phyloP scores from a whole-genome alignment of 768 basidiomycete species.

The Tricholoma flavovirens region DNA sequence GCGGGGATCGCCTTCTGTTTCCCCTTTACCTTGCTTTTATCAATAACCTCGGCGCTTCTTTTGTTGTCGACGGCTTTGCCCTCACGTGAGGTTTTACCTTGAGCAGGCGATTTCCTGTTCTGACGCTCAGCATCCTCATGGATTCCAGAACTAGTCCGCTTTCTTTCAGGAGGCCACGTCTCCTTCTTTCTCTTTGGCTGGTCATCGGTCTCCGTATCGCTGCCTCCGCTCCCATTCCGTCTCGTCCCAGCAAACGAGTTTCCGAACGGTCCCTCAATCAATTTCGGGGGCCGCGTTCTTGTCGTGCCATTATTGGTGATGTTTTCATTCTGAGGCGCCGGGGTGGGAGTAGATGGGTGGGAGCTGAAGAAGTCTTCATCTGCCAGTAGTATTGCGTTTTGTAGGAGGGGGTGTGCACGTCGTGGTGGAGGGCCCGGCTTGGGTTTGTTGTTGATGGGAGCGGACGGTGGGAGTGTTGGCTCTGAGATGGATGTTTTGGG shows the following conservation, averaged over 20 bases:
- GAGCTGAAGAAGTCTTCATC: constrained; percentile 14
- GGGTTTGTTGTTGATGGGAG: background rate
- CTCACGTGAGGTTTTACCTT: background rate
- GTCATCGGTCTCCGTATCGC: background rate
- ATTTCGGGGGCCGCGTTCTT: constrained; percentile 6
- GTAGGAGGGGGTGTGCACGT: background rate
- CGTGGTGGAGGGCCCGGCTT: background rate
- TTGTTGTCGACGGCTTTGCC: background rate
- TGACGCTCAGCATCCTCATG: background rate
- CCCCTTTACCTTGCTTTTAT: background rate
- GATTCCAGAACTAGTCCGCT: background rate
- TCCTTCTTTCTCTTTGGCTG: constrained; percentile 7
- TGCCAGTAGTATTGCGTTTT: background rate
- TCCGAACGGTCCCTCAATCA: constrained; percentile 27
- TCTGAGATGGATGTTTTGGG: constrained; percentile 9
- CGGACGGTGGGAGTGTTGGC: constrained; percentile 2
- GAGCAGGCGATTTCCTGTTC: background rate
- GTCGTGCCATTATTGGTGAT: background rate
- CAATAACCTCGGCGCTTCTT: background rate
- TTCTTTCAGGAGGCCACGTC: background rate
- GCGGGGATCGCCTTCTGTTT: background rate
- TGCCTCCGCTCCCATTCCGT: constrained; percentile 9
- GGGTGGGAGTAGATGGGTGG: constrained; percentile 4
- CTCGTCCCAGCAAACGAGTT: constrained; percentile 18
- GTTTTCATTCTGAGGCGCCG: background rate